Percentiles rank a stretch among this genome's conserved stretches.
Evolutionary conservation across 345 rosid species (phyloP).

Genomic region (Trapa incisa): DNA sequence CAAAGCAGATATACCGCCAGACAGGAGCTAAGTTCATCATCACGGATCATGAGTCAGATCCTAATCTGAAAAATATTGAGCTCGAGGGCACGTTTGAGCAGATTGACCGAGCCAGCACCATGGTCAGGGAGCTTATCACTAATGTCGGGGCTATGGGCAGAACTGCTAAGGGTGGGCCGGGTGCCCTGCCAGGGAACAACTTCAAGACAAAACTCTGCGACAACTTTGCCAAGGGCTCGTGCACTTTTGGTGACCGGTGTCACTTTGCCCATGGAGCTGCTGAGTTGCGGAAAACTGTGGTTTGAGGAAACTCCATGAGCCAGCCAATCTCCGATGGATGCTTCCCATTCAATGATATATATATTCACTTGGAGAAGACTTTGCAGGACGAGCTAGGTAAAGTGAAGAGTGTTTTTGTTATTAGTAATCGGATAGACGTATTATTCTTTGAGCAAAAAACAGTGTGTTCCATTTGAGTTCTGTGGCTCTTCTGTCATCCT

Average conservation of each 20-base stretch:
- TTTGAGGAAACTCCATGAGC: conserved; percentile 7
- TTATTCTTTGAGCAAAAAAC: too few species aligned
- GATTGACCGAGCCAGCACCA: conserved; percentile 65
- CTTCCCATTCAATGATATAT: too few species aligned
- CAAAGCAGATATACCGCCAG: conserved; percentile 66
- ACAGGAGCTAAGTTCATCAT: conserved; percentile 73
- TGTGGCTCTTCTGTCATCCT: too few species aligned
- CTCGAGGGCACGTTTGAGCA: conserved; percentile 82
- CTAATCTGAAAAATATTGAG: conserved; percentile 58
- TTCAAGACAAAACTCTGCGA: conserved; percentile 79
- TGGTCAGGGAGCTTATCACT: conserved; percentile 62
- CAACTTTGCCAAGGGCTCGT: conserved; percentile 59
- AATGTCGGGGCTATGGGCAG: conserved; percentile 25
- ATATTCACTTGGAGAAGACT: too few species aligned
- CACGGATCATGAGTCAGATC: conserved; percentile 57
- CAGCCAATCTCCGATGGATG: too few species aligned
- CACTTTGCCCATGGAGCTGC: conserved; percentile 93
- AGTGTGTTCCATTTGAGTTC: too few species aligned
- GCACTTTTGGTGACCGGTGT: conserved; percentile 83
- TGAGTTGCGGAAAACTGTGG: conserved; percentile 52
- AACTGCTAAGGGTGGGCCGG: conserved; percentile 7
- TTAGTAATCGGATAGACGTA: too few species aligned
- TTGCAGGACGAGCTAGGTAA: too few species aligned
- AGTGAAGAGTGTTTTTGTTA: too few species aligned
- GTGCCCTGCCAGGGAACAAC: conserved; percentile 41